phyloP scores from a whole-genome alignment of 345 rosid genomes.

The Aquilaria yunnanensis region DNA sequence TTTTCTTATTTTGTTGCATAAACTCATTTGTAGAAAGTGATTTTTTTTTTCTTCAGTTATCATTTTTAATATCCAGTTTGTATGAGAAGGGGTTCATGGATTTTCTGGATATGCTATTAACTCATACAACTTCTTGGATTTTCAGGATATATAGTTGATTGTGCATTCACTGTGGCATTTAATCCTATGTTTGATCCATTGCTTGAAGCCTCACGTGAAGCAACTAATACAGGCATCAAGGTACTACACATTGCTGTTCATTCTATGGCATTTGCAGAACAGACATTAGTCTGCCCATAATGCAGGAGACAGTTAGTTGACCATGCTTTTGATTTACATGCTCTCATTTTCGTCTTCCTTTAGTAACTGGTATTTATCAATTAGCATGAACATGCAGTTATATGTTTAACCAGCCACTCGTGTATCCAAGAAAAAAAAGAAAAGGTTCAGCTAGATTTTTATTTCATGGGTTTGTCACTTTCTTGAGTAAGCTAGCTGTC shows the following conservation, averaged over 20 bases:
- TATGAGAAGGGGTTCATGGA: not conserved
- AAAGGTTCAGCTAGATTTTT: too few relatives aligned
- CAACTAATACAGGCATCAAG: constrained; percentile 95
- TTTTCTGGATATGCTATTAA: constrained; percentile 2
- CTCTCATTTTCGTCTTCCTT: too few relatives aligned
- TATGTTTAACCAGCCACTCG: too few relatives aligned
- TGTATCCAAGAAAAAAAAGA: too few relatives aligned
- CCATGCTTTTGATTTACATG: too few relatives aligned
- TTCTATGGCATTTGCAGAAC: constrained; percentile 38
- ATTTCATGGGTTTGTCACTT: too few relatives aligned
- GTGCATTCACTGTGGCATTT: constrained; percentile 98
- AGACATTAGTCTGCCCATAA: too few relatives aligned
- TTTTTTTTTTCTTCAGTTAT: not conserved
- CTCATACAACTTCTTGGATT: constrained; percentile 18
- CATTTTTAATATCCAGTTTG: not conserved
- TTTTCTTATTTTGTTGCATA: constrained; percentile 1
- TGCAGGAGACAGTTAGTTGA: too few relatives aligned
- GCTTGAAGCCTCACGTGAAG: constrained; percentile 92
- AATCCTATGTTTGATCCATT: constrained; percentile 93
- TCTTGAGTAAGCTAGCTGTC: too few relatives aligned
- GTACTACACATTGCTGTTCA: constrained; percentile 21
- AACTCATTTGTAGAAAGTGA: not conserved
- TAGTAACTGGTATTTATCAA: too few relatives aligned
- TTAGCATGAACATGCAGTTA: too few relatives aligned
- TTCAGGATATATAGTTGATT: constrained; percentile 86